These are phyloP conservation scores for Cryptococcus maquisensis DNA, from an alignment of 1,284 basidiomycete species.

Conservation along the genomic window DNA sequence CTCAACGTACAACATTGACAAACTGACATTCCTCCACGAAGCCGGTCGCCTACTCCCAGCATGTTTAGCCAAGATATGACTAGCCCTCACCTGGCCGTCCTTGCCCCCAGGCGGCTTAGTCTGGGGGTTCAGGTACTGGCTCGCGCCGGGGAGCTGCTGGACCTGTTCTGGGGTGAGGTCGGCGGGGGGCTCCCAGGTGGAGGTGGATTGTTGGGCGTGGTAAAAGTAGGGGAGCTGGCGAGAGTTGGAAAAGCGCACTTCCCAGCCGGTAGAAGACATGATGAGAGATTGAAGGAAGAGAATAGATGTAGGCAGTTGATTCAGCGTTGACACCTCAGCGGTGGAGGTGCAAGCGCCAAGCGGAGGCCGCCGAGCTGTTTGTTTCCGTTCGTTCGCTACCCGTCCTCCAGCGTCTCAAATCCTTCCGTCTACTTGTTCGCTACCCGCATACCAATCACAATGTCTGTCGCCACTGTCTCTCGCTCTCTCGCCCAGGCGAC, in stretches of 20 bases:
- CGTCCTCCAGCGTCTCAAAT: too few species aligned
- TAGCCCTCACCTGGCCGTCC: constrained; percentile 70
- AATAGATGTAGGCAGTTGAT: too few species aligned
- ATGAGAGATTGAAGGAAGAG: not conserved
- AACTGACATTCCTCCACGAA: constrained; percentile 84
- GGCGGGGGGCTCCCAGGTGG: constrained; percentile 76
- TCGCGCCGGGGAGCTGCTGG: constrained; percentile 64
- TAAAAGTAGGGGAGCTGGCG: constrained; percentile 83
- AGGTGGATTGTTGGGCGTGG: constrained; percentile 66
- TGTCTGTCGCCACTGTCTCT: too few species aligned
- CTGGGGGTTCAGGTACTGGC: constrained; percentile 50
- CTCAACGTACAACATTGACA: too few species aligned
- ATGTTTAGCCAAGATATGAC: constrained; percentile 94
- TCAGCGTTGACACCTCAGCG: too few species aligned
- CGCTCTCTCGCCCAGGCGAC: too few species aligned
- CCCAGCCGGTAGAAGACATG: constrained; percentile 54
- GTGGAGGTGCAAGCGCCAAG: too few species aligned
- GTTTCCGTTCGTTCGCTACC: too few species aligned
- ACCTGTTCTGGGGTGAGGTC: constrained; percentile 64
- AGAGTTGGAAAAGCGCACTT: constrained; percentile 77
- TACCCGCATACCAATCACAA: too few species aligned
- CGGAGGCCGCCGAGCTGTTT: too few species aligned
- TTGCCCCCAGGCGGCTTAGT: constrained; percentile 7
- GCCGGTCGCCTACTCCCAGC: constrained; percentile 76
- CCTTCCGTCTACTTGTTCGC: too few species aligned